Evolutionary conservation across 139 green algal species (phyloP), one percentile per base, ranked within the genome.

Genomic region (Pseudopediastrum boryanum): DNA sequence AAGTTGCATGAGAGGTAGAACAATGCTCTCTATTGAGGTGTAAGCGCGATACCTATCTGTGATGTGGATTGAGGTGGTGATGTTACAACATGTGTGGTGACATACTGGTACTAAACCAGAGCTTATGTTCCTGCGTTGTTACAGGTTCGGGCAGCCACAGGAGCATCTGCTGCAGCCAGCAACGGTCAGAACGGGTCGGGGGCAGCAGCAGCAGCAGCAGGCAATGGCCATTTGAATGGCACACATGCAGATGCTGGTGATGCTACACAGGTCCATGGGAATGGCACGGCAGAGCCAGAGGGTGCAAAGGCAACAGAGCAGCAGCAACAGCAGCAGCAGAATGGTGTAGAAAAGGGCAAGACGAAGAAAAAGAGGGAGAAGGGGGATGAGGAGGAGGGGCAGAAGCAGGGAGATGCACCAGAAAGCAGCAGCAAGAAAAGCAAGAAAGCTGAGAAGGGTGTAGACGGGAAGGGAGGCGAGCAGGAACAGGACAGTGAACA

Each of bases 301-400:
- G 25, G 39, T 19, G 8, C 70, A 64, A 35, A 31, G 27, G 12
- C 71, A 31, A 46, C 31, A 50, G 16, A 23, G 21, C 10, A 46
- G 41, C 71, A 67, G 56, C 71, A 58, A 33, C 41, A 67, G 56
- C 48, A 68, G 54, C 2, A 56, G 72, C 29, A 59, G 35, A n/a
- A 29, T 41, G 44, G 38, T 23, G 16, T 21, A 5, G 36, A 71
- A 21, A 0, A 9, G 41, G 42, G 63, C 25, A 50, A 64, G 9
- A 43, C 76, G 65, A 33, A 82, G 51, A 75, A 82, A n/a, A 74
- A 82, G 36, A 23, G 46, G 50, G 70, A 82, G 51, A 70, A 82
- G 51, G 35, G 46, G 4, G 62, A 77, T 16, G 54, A 81, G 12
- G 21, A 66, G 13, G 48, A 77, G 38, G n/a, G 71, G 13, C 12